Evolutionary conservation across 768 basidiomycete genomes (phyloP).

Genomic region (Pseudohyphozyma bogoriensis): DNA sequence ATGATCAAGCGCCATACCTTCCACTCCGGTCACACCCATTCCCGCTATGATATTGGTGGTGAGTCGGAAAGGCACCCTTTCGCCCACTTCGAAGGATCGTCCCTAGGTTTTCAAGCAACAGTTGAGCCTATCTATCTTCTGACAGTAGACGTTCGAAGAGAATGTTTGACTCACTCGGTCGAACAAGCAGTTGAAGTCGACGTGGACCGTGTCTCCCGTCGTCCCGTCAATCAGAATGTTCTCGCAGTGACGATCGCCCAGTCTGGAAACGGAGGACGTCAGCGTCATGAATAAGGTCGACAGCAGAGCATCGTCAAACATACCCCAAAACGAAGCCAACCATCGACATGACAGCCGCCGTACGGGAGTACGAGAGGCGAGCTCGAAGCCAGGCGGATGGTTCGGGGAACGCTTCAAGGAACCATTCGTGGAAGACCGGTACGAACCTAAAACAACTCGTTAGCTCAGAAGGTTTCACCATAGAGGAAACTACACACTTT

Average conservation of each 20-base stretch:
- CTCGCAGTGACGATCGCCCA: slow-evolving; percentile 95
- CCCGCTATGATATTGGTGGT: slow-evolving; percentile 90
- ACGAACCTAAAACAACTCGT: slow-evolving; percentile 47
- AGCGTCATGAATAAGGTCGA: not conserved
- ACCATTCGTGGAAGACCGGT: slow-evolving; percentile 94
- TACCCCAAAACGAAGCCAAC: slow-evolving; percentile 93
- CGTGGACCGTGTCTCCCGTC: slow-evolving; percentile 85
- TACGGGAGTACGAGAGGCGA: slow-evolving; percentile 74
- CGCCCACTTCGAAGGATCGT: slow-evolving; percentile 73
- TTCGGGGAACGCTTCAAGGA: slow-evolving; percentile 90
- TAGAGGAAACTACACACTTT: slow-evolving; percentile 43
- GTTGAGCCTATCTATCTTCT: no score
- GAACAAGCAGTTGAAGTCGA: slow-evolving; percentile 96
- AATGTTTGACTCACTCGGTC: slow-evolving; percentile 85
- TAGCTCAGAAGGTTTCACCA: not conserved
- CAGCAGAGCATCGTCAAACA: slow-evolving; percentile 31
- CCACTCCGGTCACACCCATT: slow-evolving; percentile 82
- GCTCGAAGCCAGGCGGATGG: slow-evolving; percentile 88
- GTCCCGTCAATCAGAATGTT: slow-evolving; percentile 86
- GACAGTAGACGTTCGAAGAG: no score
- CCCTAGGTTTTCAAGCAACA: slow-evolving; percentile 53
- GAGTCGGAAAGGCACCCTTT: slow-evolving; percentile 85
- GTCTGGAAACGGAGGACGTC: slow-evolving; percentile 42
- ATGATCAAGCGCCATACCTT: slow-evolving; percentile 47
- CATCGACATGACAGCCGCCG: slow-evolving; percentile 96